These are phyloP conservation scores for Sugiyamaella sp. DNA, from an alignment of 1,139 yeast genomes.

Conservation along the genomic window DNA sequence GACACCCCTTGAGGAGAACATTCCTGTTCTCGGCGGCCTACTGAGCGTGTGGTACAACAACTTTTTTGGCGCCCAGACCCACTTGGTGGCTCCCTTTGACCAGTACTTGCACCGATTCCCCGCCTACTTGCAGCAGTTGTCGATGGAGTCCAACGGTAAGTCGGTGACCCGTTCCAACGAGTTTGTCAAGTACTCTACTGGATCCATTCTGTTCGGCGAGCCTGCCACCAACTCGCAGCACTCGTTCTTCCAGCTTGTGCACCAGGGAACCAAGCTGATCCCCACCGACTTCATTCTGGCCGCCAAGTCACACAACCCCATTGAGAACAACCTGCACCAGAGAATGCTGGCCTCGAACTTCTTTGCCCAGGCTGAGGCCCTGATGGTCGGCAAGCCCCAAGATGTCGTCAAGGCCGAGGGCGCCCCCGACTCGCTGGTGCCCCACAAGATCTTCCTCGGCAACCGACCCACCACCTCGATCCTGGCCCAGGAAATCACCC, in stretches of 20 bases:
- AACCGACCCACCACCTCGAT: conserved; percentile 99
- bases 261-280: conserved; percentile 97
- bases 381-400: conserved; percentile 93
- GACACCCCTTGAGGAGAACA: conserved; percentile 86
- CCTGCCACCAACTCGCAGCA: conserved; percentile 99
- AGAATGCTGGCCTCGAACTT: conserved; percentile 97
- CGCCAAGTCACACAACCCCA: conserved; percentile 97
- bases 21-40: conserved; percentile 91
- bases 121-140: conserved; percentile 96
- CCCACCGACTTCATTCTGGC: conserved; percentile 97
- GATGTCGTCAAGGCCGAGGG: conserved; percentile 88
- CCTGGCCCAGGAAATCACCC: conserved; percentile 92
- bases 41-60: conserved; percentile 97
- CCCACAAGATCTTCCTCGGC: conserved; percentile 96
- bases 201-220: conserved; percentile 94
- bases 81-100: conserved; percentile 96
- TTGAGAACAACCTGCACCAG: conserved; percentile 92
- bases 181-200: conserved; percentile 93
- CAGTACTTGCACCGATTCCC: conserved; percentile 99
- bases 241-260: conserved; percentile 98
- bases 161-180: conserved; percentile 90
- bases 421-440: conserved; percentile 76
- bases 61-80: conserved; percentile 97
- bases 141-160: conserved; percentile 99
- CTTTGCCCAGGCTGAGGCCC: conserved; percentile 97